phyloP scores from a whole-genome alignment of 2,329 filamentous ascomycete species.

The Pseudogymnoascus sp. region DNA sequence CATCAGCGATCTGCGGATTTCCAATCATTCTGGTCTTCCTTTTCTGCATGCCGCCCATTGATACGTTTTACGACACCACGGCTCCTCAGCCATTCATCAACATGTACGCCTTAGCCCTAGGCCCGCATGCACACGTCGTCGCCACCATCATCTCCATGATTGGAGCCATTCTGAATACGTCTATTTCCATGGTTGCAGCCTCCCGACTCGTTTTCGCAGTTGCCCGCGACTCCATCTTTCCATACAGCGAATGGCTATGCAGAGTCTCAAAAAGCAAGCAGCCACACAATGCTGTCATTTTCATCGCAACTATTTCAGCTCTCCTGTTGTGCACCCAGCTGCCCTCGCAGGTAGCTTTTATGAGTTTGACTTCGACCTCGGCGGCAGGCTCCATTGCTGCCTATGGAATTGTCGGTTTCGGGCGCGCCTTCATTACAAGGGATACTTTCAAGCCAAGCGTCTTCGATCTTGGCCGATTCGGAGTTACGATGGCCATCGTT shows the following conservation, averaged over 20 bases:
- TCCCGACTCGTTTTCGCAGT: conserved; percentile 12
- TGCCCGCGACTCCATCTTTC: conserved; percentile 12
- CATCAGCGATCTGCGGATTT: conserved; percentile 25
- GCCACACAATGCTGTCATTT: conserved; percentile 13
- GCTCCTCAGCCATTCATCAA: conserved; percentile 24
- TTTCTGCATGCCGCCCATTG: conserved; percentile 27
- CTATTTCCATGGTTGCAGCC: conserved; percentile 13
- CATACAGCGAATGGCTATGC: conserved; percentile 10
- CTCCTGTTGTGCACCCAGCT: conserved; percentile 12
- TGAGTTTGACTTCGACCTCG: conserved; percentile 10
- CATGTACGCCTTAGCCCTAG: conserved; percentile 16
- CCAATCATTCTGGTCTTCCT: conserved; percentile 26
- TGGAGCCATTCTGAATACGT: conserved; percentile 14
- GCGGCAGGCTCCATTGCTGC: conserved; percentile 12
- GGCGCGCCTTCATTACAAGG: conserved; percentile 13
- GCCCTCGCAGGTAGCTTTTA: conserved; percentile 12
- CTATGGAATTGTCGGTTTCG: conserved; percentile 11
- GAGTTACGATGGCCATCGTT: conserved; percentile 9
- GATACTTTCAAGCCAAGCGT: conserved; percentile 11
- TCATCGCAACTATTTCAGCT: conserved; percentile 10
- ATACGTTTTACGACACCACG: conserved; percentile 25
- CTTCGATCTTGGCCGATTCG: conserved; percentile 11
- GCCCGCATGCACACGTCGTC: conserved; percentile 16
- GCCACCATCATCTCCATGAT: conserved; percentile 15
- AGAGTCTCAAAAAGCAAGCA: conserved; percentile 12